phyloP scores from a whole-genome alignment of 257 asterid genomes.

The Scutellaria baicalensis region DNA sequence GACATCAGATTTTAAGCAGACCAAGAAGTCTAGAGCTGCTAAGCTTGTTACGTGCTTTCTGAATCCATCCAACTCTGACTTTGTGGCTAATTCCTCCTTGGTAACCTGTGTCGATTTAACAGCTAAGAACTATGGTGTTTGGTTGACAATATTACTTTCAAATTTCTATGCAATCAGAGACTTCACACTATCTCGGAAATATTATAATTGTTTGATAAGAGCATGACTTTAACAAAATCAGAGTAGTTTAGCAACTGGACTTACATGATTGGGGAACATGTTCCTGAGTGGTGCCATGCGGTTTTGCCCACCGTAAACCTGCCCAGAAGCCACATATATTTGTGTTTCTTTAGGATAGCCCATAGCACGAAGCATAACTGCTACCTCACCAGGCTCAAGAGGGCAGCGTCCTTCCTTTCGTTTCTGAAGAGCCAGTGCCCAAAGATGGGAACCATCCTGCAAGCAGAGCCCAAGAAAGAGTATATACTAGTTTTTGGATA shows the following conservation, averaged over 20 bases:
- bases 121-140: background rate
- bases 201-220: background rate
- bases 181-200: background rate
- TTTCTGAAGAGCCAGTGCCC: constrained; percentile 96
- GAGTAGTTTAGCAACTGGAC: constrained; percentile 10
- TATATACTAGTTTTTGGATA: background rate
- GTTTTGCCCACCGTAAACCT: constrained; percentile 97
- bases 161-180: background rate
- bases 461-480: constrained; percentile 14
- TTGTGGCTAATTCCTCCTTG: constrained; percentile 84
- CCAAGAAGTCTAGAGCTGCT: constrained; percentile 98
- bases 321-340: constrained; percentile 99
- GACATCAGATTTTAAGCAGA: constrained; percentile 90
- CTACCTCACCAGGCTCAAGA: constrained; percentile 99
- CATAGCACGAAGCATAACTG: constrained; percentile 98
- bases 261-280: constrained; percentile 97
- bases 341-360: constrained; percentile 98
- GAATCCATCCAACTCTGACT: constrained; percentile 72
- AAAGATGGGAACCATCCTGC: constrained; percentile 98
- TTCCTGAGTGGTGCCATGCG: constrained; percentile 99
- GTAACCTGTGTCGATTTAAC: constrained; percentile 55
- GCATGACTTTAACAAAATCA: background rate
- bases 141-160: background rate
- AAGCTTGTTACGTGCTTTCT: constrained; percentile 95
- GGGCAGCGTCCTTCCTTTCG: constrained; percentile 99